Conservation (phyloP, 106 monocot genomes). For the Phalaenopsis equestris region DNA sequence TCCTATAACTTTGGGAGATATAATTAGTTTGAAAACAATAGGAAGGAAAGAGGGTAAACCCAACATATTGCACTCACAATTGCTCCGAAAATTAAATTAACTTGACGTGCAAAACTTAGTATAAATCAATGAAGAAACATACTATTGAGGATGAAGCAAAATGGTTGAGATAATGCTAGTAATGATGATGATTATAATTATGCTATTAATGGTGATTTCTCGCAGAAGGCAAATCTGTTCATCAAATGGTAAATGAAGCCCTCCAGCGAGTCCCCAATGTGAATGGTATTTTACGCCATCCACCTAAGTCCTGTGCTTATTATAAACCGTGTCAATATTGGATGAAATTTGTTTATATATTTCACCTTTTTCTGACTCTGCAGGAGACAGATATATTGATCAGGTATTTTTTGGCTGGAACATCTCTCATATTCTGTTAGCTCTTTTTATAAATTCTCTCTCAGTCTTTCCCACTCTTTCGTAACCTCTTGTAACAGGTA, state of each 20-base stretch:
- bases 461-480: neutral
- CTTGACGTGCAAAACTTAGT: neutral
- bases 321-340: constrained; percentile 2
- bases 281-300: constrained; percentile 37
- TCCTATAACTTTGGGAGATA: neutral
- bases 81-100: neutral
- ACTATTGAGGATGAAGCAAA: neutral
- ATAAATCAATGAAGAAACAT: neutral
- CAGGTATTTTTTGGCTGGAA: constrained; percentile 45
- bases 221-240: constrained; percentile 90
- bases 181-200: neutral
- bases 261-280: constrained; percentile 75
- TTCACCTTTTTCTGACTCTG: constrained; percentile 15
- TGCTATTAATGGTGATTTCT: constrained; percentile 15
- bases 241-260: constrained; percentile 96
- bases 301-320: neutral
- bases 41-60: neutral
- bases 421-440: neutral
- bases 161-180: neutral
- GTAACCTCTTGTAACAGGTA: constrained; percentile 32
- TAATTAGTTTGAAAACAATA: neutral
- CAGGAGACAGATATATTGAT: constrained; percentile 92
- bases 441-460: constrained; percentile 1
- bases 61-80: neutral
- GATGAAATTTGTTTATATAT: neutral